Evolutionary conservation across 495 filamentous ascomycete genomes (phyloP).

Genomic region (Barbatosphaeria neglecta): DNA sequence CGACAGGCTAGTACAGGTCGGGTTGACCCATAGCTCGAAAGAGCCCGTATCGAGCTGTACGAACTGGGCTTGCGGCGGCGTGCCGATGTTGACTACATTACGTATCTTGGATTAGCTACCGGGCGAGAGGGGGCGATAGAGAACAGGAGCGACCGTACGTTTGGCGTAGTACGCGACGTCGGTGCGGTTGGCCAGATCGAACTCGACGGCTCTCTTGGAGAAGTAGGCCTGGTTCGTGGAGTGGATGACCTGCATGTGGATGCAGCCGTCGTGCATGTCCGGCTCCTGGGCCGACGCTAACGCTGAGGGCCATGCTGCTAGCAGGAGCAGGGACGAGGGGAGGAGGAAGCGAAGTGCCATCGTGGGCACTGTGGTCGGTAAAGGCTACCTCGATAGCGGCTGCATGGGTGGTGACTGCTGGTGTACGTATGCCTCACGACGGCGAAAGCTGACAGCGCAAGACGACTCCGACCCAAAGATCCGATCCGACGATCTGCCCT

Average conservation of each 20-base stretch:
- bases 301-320: conserved; percentile 15
- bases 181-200: conserved; percentile 32
- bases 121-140: background rate
- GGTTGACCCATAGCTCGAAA: conserved; percentile 42
- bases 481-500: too few species aligned
- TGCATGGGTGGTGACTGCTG: conserved; percentile 15
- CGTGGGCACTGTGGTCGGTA: conserved; percentile 14
- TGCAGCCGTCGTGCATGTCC: conserved; percentile 18
- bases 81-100: conserved; percentile 32
- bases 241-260: conserved; percentile 35
- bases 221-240: conserved; percentile 31
- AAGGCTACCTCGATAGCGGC: conserved; percentile 12
- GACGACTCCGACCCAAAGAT: conserved; percentile 2
- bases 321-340: conserved; percentile 17
- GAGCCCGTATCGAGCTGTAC: conserved; percentile 40
- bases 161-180: conserved; percentile 40
- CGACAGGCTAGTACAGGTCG: conserved; percentile 27
- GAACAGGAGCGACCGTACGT: conserved; percentile 12
- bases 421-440: background rate
- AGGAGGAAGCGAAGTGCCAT: conserved; percentile 26
- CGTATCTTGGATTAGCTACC: background rate
- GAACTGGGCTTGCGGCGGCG: conserved; percentile 32
- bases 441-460: conserved; percentile 2
- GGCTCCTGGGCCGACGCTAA: conserved; percentile 10
- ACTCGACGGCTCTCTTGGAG: conserved; percentile 26